A percentile compares a stretch with the other conserved stretches of the same genome.
Conservation (phyloP, 2,329 filamentous ascomycete genomes). For the Hortaea sp. region DNA sequence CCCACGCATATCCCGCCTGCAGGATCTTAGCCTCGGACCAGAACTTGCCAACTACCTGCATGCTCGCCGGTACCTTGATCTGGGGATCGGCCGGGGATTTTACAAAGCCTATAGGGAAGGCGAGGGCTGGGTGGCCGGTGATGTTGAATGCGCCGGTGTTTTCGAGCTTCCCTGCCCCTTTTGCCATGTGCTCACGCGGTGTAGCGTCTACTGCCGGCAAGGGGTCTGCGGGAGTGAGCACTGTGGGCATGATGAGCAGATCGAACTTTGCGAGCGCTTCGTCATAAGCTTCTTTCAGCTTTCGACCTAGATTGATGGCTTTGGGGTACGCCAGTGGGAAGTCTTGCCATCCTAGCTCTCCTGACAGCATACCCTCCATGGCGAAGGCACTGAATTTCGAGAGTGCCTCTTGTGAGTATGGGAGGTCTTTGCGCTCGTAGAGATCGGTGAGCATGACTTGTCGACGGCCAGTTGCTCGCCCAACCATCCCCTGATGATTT, state of each 20-base stretch:
- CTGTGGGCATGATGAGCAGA: constrained; percentile 27
- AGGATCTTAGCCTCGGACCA: constrained; percentile 43
- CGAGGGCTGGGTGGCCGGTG: constrained; percentile 40
- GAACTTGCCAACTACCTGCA: constrained; percentile 30
- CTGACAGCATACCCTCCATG: not conserved
- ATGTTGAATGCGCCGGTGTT: constrained; percentile 47
- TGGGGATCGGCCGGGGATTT: not conserved
- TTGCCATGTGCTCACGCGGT: constrained; percentile 38
- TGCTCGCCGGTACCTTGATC: constrained; percentile 23
- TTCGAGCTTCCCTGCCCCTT: constrained; percentile 43
- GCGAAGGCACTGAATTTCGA: not conserved
- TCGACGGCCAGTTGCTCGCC: constrained; percentile 33
- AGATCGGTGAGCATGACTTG: constrained; percentile 33
- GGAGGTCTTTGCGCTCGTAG: constrained; percentile 29
- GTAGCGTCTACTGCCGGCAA: constrained; percentile 36
- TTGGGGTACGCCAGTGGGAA: constrained; percentile 32
- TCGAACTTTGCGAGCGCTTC: constrained; percentile 31
- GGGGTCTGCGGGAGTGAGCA: constrained; percentile 35
- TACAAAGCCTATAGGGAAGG: constrained; percentile 31
- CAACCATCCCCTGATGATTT: constrained; percentile 35
- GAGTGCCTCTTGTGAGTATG: not conserved
- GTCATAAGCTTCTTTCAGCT: constrained; percentile 40
- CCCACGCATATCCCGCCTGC: constrained; percentile 38
- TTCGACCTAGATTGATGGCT: constrained; percentile 34
- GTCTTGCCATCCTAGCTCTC: not conserved